These are phyloP conservation scores for Trichoderma gamsii DNA, from an alignment of 495 filamentous ascomycete species.

Conservation along the genomic window DNA sequence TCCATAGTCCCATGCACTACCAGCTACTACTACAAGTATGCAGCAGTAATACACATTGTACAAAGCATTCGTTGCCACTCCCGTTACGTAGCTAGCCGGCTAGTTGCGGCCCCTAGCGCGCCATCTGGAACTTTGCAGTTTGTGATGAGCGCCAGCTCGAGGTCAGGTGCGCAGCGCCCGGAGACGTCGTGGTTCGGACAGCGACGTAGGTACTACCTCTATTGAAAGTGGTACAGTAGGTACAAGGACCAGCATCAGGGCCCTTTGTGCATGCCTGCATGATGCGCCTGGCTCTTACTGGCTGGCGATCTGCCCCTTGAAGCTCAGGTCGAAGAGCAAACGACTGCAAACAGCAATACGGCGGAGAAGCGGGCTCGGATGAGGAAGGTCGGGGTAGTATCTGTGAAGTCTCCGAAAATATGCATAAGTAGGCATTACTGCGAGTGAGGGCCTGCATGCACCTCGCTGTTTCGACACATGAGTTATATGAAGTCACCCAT, in stretches of 20 bases:
- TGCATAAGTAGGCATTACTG: background rate
- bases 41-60: background rate
- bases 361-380: constrained; percentile 9
- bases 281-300: background rate
- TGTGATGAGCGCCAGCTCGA: background rate
- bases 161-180: constrained; percentile 4
- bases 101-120: background rate
- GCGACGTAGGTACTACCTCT: background rate
- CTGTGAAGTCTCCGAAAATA: background rate
- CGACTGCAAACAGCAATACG: background rate
- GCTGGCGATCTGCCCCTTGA: constrained; percentile 5
- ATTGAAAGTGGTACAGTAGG: too few species aligned
- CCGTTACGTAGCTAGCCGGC: constrained; percentile 2
- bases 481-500: too few species aligned
- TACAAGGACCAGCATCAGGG: background rate
- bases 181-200: constrained; percentile 1
- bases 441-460: background rate
- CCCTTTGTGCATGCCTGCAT: background rate
- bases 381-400: background rate
- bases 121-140: background rate
- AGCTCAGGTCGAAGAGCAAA: background rate
- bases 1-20: background rate
- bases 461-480: background rate
- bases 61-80: background rate
- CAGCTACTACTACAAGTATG: background rate